Percentiles rank a stretch among this genome's conserved stretches.
Conservation (phyloP, 2,329 filamentous ascomycete genomes). For the Tothia fuscella region DNA sequence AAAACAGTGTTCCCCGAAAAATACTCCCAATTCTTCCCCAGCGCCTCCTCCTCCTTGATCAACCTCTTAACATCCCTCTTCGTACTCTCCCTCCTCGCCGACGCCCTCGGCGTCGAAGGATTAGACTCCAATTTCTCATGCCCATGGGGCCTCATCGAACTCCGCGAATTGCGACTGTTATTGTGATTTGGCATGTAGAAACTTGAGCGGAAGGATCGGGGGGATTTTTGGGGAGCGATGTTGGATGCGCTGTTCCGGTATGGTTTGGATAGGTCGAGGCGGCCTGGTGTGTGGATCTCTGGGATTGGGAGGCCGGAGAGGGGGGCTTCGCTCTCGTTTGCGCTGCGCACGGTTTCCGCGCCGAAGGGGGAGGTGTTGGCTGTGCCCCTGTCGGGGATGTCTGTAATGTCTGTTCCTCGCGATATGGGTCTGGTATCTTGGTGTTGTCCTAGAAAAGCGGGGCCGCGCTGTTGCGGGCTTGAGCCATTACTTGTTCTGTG, state of each 20-base stretch:
- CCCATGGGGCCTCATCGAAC: slow-evolving; percentile 41
- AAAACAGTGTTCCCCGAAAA: slow-evolving; percentile 92
- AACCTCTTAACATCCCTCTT: slow-evolving; percentile 25
- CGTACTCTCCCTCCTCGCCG: slow-evolving; percentile 32
- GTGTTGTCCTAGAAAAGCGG: slow-evolving; percentile 20
- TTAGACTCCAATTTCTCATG: slow-evolving; percentile 77
- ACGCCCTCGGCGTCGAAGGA: slow-evolving; percentile 60
- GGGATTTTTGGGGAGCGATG: slow-evolving; percentile 52
- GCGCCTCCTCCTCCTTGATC: slow-evolving; percentile 33
- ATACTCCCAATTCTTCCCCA: slow-evolving; percentile 76
- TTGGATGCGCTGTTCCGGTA: slow-evolving; percentile 16
- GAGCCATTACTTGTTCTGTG: slow-evolving; percentile 28
- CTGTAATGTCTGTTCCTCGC: slow-evolving; percentile 69
- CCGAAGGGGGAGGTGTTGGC: slow-evolving; percentile 62
- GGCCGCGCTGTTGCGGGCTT: slow-evolving; percentile 21
- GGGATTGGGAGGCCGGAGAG: slow-evolving; percentile 26
- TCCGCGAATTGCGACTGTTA: slow-evolving; percentile 24
- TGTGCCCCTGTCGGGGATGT: slow-evolving; percentile 47
- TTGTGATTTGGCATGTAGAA: slow-evolving; percentile 52
- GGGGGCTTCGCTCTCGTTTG: slow-evolving; percentile 68
- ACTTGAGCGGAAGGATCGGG: slow-evolving; percentile 63
- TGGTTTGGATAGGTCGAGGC: slow-evolving; percentile 1
- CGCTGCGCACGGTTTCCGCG: slow-evolving; percentile 47
- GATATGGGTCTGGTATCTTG: slow-evolving; percentile 35
- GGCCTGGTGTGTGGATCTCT: neutral